phyloP scores from a whole-genome alignment of 208 protist genomes.

The Kentomonas sorsogonicus region DNA sequence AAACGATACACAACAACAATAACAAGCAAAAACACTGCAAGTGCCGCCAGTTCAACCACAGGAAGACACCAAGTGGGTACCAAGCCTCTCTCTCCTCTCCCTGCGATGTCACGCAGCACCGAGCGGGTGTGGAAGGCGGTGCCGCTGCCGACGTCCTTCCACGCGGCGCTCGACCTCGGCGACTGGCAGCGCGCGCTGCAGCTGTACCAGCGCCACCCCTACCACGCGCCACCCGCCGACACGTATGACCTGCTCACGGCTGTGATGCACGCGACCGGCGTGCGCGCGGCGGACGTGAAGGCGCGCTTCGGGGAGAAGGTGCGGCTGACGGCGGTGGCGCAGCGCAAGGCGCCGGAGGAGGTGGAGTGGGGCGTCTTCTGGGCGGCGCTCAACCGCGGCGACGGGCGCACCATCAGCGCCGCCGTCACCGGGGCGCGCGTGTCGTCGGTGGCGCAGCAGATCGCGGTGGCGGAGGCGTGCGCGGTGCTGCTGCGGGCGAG shows the following conservation, averaged over 20 bases:
- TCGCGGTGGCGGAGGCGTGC: constrained; percentile 80
- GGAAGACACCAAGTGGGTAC: no score
- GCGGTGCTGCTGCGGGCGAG: constrained; percentile 72
- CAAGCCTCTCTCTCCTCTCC: no score
- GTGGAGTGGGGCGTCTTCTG: constrained; percentile 87
- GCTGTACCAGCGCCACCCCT: constrained; percentile 81
- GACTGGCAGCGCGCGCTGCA: constrained; percentile 77
- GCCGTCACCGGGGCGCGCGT: constrained; percentile 56
- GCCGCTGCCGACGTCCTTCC: constrained; percentile 72
- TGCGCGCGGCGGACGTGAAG: constrained; percentile 82
- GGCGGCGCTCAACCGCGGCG: constrained; percentile 78
- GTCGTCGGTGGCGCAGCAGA: constrained; percentile 36
- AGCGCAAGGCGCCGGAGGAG: constrained; percentile 67
- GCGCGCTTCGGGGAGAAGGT: constrained; percentile 85
- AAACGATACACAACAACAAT: no score
- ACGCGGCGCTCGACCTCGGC: constrained; percentile 67
- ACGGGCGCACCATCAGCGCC: constrained; percentile 70
- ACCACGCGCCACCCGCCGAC: constrained; percentile 82
- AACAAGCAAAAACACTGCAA: no score
- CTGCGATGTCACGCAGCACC: no score
- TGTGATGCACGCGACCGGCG: constrained; percentile 79
- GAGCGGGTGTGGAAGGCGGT: constrained; percentile 79
- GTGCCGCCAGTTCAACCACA: no score
- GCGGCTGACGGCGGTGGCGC: constrained; percentile 59
- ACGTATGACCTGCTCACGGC: constrained; percentile 79